Base-by-base conservation (phyloP, 768 basidiomycete species). In the Phlebiopsis gigantea region DNA sequence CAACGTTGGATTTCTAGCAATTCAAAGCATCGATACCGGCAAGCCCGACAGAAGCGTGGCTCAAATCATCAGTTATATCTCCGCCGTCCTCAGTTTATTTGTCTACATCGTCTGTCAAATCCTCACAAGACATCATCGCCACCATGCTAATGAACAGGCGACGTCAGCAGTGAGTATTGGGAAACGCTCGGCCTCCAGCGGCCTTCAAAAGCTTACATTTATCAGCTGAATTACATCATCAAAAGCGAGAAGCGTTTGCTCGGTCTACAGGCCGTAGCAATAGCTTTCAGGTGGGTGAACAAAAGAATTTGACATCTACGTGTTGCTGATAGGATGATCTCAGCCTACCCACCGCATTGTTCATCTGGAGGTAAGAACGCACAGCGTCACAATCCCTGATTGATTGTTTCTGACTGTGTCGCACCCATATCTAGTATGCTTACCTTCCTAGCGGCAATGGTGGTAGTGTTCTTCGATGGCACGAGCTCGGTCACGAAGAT, bases 1-100 rank as follows among this genome's bases (percentile, higher is more conserved):
- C 15, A 84, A 85, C 48, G 79, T 87, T 0, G 78, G 75, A 0
- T 83, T 85, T 61, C 69, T 87, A 17, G 77, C 81, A 1, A 83
- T 85, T 31, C 69, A 73, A 28, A 71, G 73, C 19, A 72, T 77
- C 10, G 75, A 69, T 52, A 71, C 78, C 46, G 28, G 2, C 46
- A 34, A 45, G 22, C 30, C 51, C 78, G 19, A 55, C 25, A 46
- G 31, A 22, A 47, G 44, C 28, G 55, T 62, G 1, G 66, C 68
- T 1, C 73, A 77, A 47, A 70, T 74, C 28, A 63, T 73, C 15
- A 72, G 70, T 44, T 80, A 77, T 57, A 55, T 72, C 42, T 81
- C 80, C 2, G 62, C 73, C 10, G 62, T 77, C 14, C 60, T 70
- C 50, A 76, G 71, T 48, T 56, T 79, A 42, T 73, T 73, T 1